Conservation (phyloP, 257 asterid species). For the Solanum tacnaense region DNA sequence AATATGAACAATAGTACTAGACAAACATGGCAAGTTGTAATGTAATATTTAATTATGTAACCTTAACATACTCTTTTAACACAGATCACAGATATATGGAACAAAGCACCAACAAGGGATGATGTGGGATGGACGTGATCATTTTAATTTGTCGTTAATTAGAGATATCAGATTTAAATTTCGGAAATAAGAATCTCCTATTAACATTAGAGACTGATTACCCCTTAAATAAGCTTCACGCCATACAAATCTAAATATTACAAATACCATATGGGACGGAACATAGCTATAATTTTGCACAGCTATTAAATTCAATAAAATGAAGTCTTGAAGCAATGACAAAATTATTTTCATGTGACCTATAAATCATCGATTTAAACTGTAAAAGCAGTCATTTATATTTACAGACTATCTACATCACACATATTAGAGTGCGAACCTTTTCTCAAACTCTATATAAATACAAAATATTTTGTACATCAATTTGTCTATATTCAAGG, state of each 20-base stretch:
- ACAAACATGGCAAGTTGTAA: not conserved
- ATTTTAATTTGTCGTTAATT: not conserved
- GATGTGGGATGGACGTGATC: not conserved
- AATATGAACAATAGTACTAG: not conserved
- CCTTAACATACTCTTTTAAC: not conserved
- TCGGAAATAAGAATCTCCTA: not conserved
- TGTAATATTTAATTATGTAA: not conserved
- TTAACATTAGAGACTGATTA: rapidly evolving
- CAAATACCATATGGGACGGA: not conserved
- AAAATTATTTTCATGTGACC: too few relatives aligned
- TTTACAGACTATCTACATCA: not conserved
- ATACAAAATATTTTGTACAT: rapidly evolving
- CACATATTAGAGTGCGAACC: rapidly evolving
- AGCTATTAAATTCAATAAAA: too few relatives aligned
- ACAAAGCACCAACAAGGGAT: not conserved
- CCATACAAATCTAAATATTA: not conserved
- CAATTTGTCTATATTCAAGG: not conserved
- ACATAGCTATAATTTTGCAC: not conserved
- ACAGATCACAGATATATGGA: not conserved
- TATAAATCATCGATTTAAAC: rapidly evolving
- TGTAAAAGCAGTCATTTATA: too few relatives aligned
- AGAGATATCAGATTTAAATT: not conserved
- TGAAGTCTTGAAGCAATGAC: too few relatives aligned
- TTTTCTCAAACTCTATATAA: rapidly evolving
- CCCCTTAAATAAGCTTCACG: rapidly evolving